phyloP scores from a whole-genome alignment of 257 asterid genomes.

The Solanum rostratum region DNA sequence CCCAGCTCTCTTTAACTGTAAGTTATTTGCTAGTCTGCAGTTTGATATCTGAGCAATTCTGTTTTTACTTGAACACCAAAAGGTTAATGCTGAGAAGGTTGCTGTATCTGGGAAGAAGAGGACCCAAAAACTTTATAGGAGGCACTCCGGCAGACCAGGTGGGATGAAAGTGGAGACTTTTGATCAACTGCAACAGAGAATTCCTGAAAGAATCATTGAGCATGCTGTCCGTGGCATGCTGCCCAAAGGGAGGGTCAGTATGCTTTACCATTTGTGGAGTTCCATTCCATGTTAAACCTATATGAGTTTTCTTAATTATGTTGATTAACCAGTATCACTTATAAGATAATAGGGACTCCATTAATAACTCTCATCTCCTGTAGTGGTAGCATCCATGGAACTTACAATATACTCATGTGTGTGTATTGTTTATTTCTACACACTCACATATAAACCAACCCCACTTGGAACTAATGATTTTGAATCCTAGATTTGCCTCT shows the following conservation, averaged over 20 bases:
- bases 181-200: conserved; percentile 86
- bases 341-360: not conserved
- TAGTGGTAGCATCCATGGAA: not conserved
- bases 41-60: conserved; percentile 1
- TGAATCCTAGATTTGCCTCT: not conserved
- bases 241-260: conserved; percentile 90
- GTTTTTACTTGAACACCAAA: not conserved
- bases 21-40: not conserved
- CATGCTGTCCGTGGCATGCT: conserved; percentile 99
- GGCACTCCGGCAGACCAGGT: conserved; percentile 97
- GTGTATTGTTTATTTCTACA: not conserved
- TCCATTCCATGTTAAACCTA: not conserved
- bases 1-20: not conserved
- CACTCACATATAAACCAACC: not conserved
- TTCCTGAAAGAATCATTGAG: conserved; percentile 88
- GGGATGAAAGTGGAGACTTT: conserved; percentile 92
- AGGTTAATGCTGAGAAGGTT: conserved; percentile 93
- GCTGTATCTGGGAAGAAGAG: conserved; percentile 93
- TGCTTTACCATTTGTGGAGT: not conserved
- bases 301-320: not conserved
- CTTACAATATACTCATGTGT: not conserved
- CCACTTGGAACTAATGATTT: not conserved
- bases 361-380: not conserved
- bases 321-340: not conserved
- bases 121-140: conserved; percentile 71